These are phyloP conservation scores for Hyphopichia wangnamkhiaoensis DNA, from an alignment of 1,139 yeast genomes.

Conservation along the genomic window DNA sequence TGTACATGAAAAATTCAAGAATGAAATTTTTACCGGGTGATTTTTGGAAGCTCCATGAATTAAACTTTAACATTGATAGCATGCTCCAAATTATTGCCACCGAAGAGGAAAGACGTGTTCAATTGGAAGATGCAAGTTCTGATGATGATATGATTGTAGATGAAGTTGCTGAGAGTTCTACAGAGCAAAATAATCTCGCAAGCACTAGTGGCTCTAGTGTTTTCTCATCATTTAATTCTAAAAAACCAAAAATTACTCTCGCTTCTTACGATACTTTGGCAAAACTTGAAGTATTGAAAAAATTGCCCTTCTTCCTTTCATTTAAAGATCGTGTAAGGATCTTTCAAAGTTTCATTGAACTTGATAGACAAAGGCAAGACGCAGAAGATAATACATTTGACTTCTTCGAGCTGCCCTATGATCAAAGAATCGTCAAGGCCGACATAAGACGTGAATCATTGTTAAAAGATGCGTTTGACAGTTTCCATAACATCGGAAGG, in stretches of 20 bases:
- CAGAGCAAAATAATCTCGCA: conserved; percentile 4
- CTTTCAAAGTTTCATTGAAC: conserved; percentile 63
- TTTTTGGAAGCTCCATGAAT: conserved; percentile 55
- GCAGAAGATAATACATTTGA: conserved; percentile 13
- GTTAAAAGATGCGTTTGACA: conserved; percentile 71
- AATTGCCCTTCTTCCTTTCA: conserved; percentile 77
- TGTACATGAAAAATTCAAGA: conserved; percentile 70
- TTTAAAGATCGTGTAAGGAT: conserved; percentile 73
- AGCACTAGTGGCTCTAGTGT: not conserved
- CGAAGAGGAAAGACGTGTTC: conserved; percentile 33
- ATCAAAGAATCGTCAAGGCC: conserved; percentile 33
- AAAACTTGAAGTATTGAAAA: conserved; percentile 53
- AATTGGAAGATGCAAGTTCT: conserved; percentile 15
- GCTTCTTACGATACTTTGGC: conserved; percentile 13
- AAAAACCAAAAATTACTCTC: conserved; percentile 5
- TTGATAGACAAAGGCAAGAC: conserved; percentile 42
- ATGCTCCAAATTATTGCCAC: conserved; percentile 38
- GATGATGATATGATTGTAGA: conserved; percentile 17
- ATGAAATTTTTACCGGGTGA: conserved; percentile 51
- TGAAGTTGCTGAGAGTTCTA: conserved; percentile 4
- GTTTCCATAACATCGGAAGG: conserved; percentile 43
- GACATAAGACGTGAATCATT: conserved; percentile 67
- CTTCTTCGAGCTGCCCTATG: conserved; percentile 13
- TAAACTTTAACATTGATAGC: conserved; percentile 28
- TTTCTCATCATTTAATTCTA: conserved; percentile 1